Percentiles rank a stretch among this genome's conserved stretches.
Evolutionary conservation across 345 rosid species (phyloP).

Genomic region (Balakata baccata): DNA sequence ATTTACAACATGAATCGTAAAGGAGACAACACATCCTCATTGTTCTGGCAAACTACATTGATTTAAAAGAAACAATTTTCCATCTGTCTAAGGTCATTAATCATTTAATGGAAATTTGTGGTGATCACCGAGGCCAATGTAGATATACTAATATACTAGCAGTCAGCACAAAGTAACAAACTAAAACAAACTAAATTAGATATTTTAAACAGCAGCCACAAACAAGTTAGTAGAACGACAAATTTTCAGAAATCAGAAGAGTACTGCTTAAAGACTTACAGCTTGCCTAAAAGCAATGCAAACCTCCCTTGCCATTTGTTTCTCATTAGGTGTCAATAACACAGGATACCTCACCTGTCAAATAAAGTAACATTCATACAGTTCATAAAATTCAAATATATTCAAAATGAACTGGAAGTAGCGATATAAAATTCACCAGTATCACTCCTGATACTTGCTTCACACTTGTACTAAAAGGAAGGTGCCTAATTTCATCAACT

Average conservation of each 20-base stretch:
- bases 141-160: neutral
- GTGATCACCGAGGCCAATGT: neutral
- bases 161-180: neutral
- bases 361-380: slow-evolving; percentile 16
- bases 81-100: neutral
- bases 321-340: slow-evolving; percentile 86
- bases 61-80: neutral
- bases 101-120: neutral
- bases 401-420: neutral
- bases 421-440: neutral
- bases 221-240: neutral
- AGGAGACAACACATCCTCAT: neutral
- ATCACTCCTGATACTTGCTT: neutral
- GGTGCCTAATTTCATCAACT: neutral
- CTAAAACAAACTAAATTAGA: neutral
- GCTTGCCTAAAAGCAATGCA: slow-evolving; percentile 95
- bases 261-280: slow-evolving; percentile 43
- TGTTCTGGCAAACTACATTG: neutral
- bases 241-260: neutral
- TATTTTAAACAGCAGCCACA: neutral
- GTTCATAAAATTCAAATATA: slow-evolving; percentile 10
- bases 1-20: neutral
- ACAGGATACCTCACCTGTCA: slow-evolving; percentile 87
- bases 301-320: slow-evolving; percentile 99
- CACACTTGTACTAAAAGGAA: neutral